Percentiles rank a stretch among this genome's conserved stretches.
phyloP scores from a whole-genome alignment of 2,329 filamentous ascomycete genomes.

The Diaporthe capsici region DNA sequence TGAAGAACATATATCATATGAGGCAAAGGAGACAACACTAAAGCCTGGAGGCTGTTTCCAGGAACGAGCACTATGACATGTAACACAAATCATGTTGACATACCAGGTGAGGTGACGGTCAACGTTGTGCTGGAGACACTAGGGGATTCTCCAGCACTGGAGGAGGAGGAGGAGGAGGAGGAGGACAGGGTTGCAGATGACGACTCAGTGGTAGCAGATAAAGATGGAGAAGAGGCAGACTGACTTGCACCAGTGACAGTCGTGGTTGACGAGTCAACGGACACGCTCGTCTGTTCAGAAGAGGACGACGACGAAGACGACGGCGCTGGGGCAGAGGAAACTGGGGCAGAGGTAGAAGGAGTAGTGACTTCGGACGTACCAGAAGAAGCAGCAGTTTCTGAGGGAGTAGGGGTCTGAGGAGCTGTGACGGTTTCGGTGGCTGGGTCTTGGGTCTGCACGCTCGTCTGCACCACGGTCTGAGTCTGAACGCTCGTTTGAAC shows the following conservation, averaged over 20 bases:
- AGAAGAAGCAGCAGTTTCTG: constrained; percentile 44
- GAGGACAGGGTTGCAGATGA: constrained; percentile 2
- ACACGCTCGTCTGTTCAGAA: constrained; percentile 35
- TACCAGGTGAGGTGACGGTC: constrained; percentile 32
- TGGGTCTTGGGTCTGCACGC: constrained; percentile 42
- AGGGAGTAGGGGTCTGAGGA: constrained; percentile 42
- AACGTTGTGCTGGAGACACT: constrained; percentile 30
- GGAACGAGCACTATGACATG: background rate
- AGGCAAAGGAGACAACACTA: background rate
- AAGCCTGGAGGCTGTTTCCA: background rate
- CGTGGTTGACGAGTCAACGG: constrained; percentile 40
- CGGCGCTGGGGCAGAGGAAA: constrained; percentile 41
- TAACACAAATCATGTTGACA: constrained; percentile 18
- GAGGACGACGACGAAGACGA: constrained; percentile 43
- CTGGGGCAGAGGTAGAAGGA: constrained; percentile 44
- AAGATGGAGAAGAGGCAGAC: constrained; percentile 44
- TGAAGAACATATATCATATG: background rate
- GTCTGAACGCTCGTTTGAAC: constrained; percentile 39
- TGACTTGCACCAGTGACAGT: constrained; percentile 43
- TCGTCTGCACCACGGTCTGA: constrained; percentile 45
- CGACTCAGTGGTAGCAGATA: constrained; percentile 8
- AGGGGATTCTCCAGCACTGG: constrained; percentile 13
- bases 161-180: constrained; percentile 32
- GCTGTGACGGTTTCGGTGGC: constrained; percentile 48
- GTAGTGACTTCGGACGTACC: constrained; percentile 49